Base-by-base conservation (phyloP, 2,329 filamentous ascomycete genomes). In the Penicillium sp. region DNA sequence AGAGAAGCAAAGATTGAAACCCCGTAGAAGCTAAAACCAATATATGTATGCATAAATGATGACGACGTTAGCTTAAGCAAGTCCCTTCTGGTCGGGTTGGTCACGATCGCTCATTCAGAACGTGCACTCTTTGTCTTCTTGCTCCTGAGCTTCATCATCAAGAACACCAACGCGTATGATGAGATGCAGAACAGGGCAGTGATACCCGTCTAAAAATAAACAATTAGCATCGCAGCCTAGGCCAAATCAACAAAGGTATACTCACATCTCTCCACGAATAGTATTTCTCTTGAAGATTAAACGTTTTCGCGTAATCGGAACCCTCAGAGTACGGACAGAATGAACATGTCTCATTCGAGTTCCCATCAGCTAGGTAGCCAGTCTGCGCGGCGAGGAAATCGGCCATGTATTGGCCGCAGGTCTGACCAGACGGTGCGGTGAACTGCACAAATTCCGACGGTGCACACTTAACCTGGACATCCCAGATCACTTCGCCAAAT, bases 91-190 rank as follows among this genome's bases (percentile, higher is more conserved):
- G 1, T 33, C 29, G 5, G 15, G 8, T 43, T 16, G 16, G 7
- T n/a, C 4, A n/a, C 19, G n/a, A 31, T 45, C 34, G 15, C 13
- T 59, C 53, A 72, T 49, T 73, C 72, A 4, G 66, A 69, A 10
- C 69, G 61, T 5, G 77, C 77, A 44, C 71, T 79, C 70, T 80
- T 80, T 16, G 75, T 79, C 60, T 74, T 76, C 69, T 80, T 81
- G 38, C 75, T 80, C 56, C 79, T 68, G 44, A 80, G 60, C 66
- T 79, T 81, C 78, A 80, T 81, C 72, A 80, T 75, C 25, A 78
- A 41, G 62, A 76, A 80, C 1, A 81, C 78, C 53, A 77, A 55
- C 5, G 65, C 72, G 58, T 81, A 81, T 2, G 73, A 74, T 2
- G 68, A 70, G 48, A 78, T 64, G 46, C 72, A 78, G 61, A 79